Percentiles rank a stretch among this genome's conserved stretches.
phyloP scores from a whole-genome alignment of 2,329 filamentous ascomycete genomes.

The Ceratocystis colombiana region DNA sequence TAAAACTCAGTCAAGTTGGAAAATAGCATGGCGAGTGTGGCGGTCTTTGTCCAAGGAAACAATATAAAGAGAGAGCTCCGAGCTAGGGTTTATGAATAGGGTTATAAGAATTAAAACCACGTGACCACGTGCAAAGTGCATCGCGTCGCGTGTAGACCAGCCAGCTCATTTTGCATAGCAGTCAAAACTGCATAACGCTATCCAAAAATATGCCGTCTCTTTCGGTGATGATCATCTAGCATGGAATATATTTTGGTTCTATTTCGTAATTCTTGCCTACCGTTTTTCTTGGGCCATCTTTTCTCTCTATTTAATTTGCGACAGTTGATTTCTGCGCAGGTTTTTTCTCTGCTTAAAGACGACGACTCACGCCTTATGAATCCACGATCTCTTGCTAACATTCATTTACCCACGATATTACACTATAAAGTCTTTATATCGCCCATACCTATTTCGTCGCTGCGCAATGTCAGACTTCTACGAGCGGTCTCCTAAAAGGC shows the following conservation, averaged over 20 bases:
- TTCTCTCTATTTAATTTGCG: not conserved
- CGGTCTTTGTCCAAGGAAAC: conserved; percentile 40
- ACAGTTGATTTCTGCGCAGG: not conserved
- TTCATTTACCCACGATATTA: not conserved
- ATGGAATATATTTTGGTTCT: not conserved
- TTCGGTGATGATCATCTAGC: not conserved
- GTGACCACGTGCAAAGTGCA: conserved; percentile 24
- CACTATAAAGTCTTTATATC: not conserved
- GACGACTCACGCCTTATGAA: conserved; percentile 11
- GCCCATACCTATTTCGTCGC: not conserved
- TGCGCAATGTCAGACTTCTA: conserved; percentile 8
- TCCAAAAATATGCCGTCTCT: not conserved
- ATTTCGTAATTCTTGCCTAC: not conserved
- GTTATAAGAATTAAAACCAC: not conserved
- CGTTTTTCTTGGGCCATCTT: not conserved
- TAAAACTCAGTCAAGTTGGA: conserved; percentile 62
- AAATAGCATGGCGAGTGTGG: conserved; percentile 67
- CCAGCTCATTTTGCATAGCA: not conserved
- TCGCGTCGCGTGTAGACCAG: conserved; percentile 16
- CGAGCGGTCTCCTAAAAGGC: conserved; percentile 20
- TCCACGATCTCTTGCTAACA: not conserved
- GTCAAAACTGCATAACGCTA: not conserved
- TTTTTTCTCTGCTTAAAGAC: not conserved
- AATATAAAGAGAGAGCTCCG: not conserved
- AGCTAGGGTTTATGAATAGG: not conserved